Percentiles rank a stretch among this genome's conserved stretches.
Evolutionary conservation across 306 rosid species (phyloP).

Genomic region (Casuarina cunninghamiana): DNA sequence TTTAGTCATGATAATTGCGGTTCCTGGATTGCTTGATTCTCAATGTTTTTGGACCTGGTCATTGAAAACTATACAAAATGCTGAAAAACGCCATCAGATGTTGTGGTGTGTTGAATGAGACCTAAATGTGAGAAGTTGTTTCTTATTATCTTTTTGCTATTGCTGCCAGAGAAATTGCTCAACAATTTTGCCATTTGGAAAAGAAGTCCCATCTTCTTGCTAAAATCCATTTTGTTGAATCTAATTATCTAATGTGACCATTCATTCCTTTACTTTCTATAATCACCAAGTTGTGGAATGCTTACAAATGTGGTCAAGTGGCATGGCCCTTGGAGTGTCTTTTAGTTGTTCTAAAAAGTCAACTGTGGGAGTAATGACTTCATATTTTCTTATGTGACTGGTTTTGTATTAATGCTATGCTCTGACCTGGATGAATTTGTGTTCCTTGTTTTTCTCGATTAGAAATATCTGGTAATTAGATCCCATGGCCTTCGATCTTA

Average conservation of each 20-base stretch:
- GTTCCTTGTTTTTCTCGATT: slow-evolving; percentile 11
- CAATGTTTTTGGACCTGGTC: not conserved
- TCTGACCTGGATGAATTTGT: slow-evolving; percentile 11
- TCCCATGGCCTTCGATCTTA: not conserved
- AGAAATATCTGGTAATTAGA: not conserved
- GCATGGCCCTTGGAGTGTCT: not conserved
- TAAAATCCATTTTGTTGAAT: not conserved
- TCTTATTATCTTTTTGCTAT: not conserved
- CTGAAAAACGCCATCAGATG: not conserved
- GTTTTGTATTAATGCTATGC: not conserved
- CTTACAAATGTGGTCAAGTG: not conserved
- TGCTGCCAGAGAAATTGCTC: not conserved
- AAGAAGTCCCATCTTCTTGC: not conserved
- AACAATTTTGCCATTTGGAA: not conserved
- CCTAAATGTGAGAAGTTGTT: not conserved
- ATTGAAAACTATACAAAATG: not conserved
- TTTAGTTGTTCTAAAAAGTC: not conserved
- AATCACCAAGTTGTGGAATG: not conserved
- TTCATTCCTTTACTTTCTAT: no score
- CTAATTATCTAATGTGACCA: not conserved
- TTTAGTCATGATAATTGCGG: not conserved
- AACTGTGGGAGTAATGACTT: not conserved
- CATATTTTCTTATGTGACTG: slow-evolving; percentile 2
- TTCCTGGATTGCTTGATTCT: not conserved
- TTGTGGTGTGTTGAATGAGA: not conserved